Base-by-base conservation (phyloP, 805 yeast genomes). In the Torulaspora franciscae region DNA sequence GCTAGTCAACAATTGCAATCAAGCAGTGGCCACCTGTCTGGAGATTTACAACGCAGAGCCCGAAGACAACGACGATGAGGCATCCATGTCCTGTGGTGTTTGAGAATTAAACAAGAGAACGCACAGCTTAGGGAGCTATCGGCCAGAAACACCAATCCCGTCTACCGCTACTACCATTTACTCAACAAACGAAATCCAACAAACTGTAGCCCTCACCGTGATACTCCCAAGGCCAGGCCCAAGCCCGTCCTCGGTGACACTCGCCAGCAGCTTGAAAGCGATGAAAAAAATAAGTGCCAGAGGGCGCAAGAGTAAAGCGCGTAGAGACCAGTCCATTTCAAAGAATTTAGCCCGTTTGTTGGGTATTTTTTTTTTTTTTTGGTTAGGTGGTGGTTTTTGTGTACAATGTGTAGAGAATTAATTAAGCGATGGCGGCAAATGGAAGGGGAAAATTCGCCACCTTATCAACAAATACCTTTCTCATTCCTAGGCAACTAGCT, bases 21-120 rank as follows among this genome's bases (percentile, higher is more conserved):
- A 60, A 13, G 72, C 73, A 3, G 40, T 72, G 13, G 57, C 67
- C 2, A 56, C 58, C 25, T 71, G 74, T 35, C 47, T 64, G 51
- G 68, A 64, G 41, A 34, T 61, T 23, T 50, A 49, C 46, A 51
- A 32, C n/a, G 42, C 44, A 9, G 52, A 43, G 7, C 28, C 42
- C 19, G 47, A 43, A 11, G 23, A 13, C 23, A 28, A 30, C 42
- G 37, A 29, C 27, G 15, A 17, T 8, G 38, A 24, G 28, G 11
- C 28, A 34, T 4, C 29, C 29, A 27, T 27, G 29, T 27, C 13
- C 29, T 27, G 29, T 3, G 29, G 13, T n/a, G 13, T 27, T 10
- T 8, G 29, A 27, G 5, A 3, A 27, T 3, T n/a, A 27, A 5
- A 11, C 33, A 9, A 14, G 5, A 15, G 14, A 10, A 9, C 15